Conservation (phyloP, 2,329 filamentous ascomycete species). For the Colletotrichum siamense region DNA sequence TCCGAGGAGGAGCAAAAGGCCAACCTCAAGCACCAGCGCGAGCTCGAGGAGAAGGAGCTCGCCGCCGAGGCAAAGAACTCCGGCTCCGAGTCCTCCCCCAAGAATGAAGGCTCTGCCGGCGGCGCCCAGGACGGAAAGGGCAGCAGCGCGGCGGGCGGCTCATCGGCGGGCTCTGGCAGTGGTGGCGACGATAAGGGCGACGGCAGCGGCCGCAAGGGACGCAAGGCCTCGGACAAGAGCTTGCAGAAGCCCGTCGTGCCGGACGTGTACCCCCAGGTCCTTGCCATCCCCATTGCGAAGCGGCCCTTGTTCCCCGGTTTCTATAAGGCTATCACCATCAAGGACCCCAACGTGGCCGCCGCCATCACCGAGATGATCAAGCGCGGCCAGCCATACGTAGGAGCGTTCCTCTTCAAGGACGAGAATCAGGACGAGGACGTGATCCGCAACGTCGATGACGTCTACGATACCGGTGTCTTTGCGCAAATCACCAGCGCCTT, state of each 20-base stretch:
- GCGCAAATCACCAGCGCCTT: conserved; percentile 98
- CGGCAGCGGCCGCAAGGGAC: conserved; percentile 70
- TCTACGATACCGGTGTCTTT: conserved; percentile 96
- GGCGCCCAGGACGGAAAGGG: conserved; percentile 58
- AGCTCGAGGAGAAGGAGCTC: conserved; percentile 52
- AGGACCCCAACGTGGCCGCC: conserved; percentile 86
- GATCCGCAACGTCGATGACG: conserved; percentile 88
- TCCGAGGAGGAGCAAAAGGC: conserved; percentile 59
- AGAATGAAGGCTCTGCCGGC: conserved; percentile 41
- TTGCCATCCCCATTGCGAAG: conserved; percentile 95
- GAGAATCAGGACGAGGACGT: conserved; percentile 93
- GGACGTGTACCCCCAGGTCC: conserved; percentile 95
- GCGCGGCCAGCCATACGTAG: conserved; percentile 95
- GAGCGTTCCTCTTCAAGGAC: conserved; percentile 96
- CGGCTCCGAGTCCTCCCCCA: conserved; percentile 50
- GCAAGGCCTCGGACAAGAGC: conserved; percentile 73
- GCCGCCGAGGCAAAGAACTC: conserved; percentile 48
- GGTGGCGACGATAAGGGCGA: conserved; percentile 51
- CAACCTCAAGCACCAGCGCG: conserved; percentile 52
- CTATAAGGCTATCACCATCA: conserved; percentile 98
- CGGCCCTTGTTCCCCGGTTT: conserved; percentile 95
- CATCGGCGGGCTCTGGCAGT: conserved; percentile 48
- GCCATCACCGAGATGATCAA: conserved; percentile 98
- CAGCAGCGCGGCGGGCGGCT: conserved; percentile 61
- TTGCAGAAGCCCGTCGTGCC: conserved; percentile 89